phyloP scores from a whole-genome alignment of 2,329 filamentous ascomycete genomes.

The Hypomyces rosellus region DNA sequence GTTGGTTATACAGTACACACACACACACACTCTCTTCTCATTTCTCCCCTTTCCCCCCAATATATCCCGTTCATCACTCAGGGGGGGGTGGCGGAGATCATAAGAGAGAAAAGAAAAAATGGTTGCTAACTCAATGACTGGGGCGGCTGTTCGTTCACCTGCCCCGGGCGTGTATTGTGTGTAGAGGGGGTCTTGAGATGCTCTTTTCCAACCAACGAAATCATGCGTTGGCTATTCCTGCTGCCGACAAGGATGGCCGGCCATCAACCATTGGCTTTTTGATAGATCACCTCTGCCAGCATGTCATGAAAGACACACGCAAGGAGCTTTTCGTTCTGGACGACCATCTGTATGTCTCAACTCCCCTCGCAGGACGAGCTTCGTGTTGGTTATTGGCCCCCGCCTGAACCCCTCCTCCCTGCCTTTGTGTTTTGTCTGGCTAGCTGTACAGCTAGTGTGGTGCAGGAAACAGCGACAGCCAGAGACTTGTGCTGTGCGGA shows the following conservation, averaged over 20 bases:
- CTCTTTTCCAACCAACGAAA: constrained; percentile 80
- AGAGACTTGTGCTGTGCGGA: not conserved
- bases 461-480: not conserved
- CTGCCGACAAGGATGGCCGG: constrained; percentile 50
- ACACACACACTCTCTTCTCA: no score
- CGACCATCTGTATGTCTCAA: constrained; percentile 68
- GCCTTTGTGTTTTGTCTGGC: not conserved
- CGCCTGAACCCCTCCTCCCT: constrained; percentile 3
- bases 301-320: constrained; percentile 77
- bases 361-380: constrained; percentile 1
- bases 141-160: no score
- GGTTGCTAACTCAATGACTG: constrained; percentile 1
- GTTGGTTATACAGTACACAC: no score
- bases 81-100: no score
- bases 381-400: constrained; percentile 1
- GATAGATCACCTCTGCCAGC: constrained; percentile 69
- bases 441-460: no score
- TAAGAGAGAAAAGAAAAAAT: no score
- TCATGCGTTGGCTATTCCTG: constrained; percentile 64
- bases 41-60: not conserved
- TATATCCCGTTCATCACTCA: no score
- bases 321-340: constrained; percentile 88
- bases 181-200: constrained; percentile 85
- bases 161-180: constrained; percentile 12
- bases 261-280: constrained; percentile 67